Base-by-base conservation (phyloP, 306 rosid species). In the Corylus heterophylla region DNA sequence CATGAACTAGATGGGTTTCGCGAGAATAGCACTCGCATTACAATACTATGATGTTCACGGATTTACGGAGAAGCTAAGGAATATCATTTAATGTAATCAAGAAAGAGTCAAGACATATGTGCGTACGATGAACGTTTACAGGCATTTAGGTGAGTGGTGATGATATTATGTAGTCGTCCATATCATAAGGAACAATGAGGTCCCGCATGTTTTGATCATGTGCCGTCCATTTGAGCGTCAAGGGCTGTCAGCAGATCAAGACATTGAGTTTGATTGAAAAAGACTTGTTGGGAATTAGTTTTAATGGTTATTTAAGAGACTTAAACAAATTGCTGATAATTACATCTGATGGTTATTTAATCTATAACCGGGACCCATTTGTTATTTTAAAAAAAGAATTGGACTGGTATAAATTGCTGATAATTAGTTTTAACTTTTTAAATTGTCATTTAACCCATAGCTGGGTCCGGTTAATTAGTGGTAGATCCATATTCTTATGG, bases 41-140 rank as follows among this genome's bases (percentile, higher is more conserved):
- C 44, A 80, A 74, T 20, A 71, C 44, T 49, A 71, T 8, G 20
- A 71, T 49, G 25, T 50, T 29, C 66, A 76, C 63, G 49, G 87
- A 77, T 83, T 91, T 56, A 67, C 85, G 88, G 87, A 37, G 85
- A 89, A 79, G 85, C 79, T 85, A 84, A 88, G 90, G 87, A 79
- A 78, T 76, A 78, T 78, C 5, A 82, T 49, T 82, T 45, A 75
- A 17, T 73, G 71, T 76, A 27, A 80, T 72, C 73, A 63, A 7
- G 90, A 88, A 87, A 74, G 18, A 69, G 90, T 90, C 91, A 87
- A 85, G 81, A 81, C 54, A 22, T 22, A 7, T 75, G 88, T 79
- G 63, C 62, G 52, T 35, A 64, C 48, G 62, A 80, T 69, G 4
- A 71, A 74, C 79, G 54, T 54, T 10, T 71, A 56, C 67, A 48